Conservation (phyloP, 2,329 filamentous ascomycete genomes). For the Phyllosticta capitalensis region DNA sequence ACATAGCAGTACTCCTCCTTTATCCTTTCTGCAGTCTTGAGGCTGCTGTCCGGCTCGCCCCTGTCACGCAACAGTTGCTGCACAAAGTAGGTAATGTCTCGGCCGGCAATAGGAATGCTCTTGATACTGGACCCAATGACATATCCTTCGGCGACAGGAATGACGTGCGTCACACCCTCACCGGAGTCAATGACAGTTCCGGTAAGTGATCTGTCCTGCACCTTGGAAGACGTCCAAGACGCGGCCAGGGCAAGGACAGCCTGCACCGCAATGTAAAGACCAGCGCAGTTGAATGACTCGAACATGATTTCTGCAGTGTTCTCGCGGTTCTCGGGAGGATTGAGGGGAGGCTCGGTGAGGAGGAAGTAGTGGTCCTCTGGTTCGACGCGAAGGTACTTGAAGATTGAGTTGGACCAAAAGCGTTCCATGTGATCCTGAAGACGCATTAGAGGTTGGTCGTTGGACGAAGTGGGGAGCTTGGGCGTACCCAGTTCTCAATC, state of each 20-base stretch:
- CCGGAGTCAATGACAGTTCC: constrained; percentile 98
- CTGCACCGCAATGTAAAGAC: constrained; percentile 97
- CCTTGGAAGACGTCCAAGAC: constrained; percentile 97
- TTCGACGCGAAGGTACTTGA: constrained; percentile 97
- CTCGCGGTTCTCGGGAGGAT: constrained; percentile 96
- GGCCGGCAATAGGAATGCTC: constrained; percentile 93
- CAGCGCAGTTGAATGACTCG: constrained; percentile 98
- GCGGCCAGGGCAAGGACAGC: constrained; percentile 92
- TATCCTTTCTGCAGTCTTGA: constrained; percentile 96
- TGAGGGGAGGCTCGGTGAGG: constrained; percentile 94
- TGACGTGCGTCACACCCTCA: constrained; percentile 98
- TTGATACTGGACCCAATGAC: constrained; percentile 99
- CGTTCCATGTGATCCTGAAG: constrained; percentile 92
- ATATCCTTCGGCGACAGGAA: constrained; percentile 95
- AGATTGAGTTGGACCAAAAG: constrained; percentile 99
- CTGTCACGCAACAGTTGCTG: constrained; percentile 92
- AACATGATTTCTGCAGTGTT: constrained; percentile 99
- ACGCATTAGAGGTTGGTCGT: constrained; percentile 13
- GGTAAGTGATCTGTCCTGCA: constrained; percentile 88
- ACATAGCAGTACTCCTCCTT: constrained; percentile 99
- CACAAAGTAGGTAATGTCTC: constrained; percentile 98
- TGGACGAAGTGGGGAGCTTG: neutral
- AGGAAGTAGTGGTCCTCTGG: constrained; percentile 98
- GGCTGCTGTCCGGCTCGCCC: constrained; percentile 88
- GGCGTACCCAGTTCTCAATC: constrained; percentile 90